These are phyloP conservation scores for Cicer chorassanicum DNA, from an alignment of 306 rosid species.

Conservation along the genomic window DNA sequence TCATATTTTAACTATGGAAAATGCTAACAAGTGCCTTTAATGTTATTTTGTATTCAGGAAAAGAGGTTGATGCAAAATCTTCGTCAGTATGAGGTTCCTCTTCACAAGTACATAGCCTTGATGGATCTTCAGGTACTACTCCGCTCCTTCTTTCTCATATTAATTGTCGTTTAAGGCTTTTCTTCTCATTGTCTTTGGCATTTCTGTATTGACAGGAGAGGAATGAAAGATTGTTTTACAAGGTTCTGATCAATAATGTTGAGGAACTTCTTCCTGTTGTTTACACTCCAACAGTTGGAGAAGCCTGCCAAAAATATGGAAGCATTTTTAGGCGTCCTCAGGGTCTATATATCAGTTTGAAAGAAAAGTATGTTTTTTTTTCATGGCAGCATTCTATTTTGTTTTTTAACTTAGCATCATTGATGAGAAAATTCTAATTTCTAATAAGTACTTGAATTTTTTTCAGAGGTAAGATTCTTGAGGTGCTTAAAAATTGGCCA, in stretches of 20 bases:
- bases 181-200: slow-evolving; percentile 37
- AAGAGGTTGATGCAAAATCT: slow-evolving; percentile 85
- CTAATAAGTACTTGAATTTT: slow-evolving; percentile 37
- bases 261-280: slow-evolving; percentile 95
- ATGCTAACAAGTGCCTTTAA: slow-evolving; percentile 14
- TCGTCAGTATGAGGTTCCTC: slow-evolving; percentile 89
- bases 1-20: too few species aligned
- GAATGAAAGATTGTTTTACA: slow-evolving; percentile 91
- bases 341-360: slow-evolving; percentile 93
- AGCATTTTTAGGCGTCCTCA: slow-evolving; percentile 91
- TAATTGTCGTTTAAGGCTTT: not conserved
- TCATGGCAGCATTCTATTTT: not conserved
- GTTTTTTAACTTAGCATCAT: slow-evolving; percentile 14
- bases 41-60: slow-evolving; percentile 55
- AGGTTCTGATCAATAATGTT: slow-evolving; percentile 82
- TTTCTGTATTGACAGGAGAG: slow-evolving; percentile 69
- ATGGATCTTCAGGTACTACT: slow-evolving; percentile 94
- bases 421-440: slow-evolving; percentile 39
- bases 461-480: slow-evolving; percentile 89
- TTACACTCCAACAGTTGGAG: slow-evolving; percentile 96
- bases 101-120: slow-evolving; percentile 85
- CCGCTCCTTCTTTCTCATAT: not conserved
- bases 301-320: slow-evolving; percentile 98
- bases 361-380: slow-evolving; percentile 68
- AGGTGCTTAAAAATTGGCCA: slow-evolving; percentile 93